phyloP scores from a whole-genome alignment of 345 rosid genomes.

The Eucalyptus erythrocorys region DNA sequence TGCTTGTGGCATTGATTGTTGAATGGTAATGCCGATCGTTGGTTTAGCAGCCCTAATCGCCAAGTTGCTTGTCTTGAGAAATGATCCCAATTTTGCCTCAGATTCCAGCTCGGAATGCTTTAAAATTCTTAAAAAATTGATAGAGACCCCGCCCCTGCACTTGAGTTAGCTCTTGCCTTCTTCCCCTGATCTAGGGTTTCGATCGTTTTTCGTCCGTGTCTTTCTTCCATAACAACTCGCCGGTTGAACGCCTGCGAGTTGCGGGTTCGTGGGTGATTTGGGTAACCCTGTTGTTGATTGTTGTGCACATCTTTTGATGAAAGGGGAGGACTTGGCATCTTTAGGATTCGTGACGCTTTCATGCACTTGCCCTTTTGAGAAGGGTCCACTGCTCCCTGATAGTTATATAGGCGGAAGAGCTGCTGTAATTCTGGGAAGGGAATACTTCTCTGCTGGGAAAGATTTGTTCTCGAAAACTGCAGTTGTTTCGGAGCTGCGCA shows the following conservation, averaged over 20 bases:
- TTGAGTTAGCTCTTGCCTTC: not conserved
- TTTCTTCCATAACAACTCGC: rapidly evolving
- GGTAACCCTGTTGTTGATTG: not conserved
- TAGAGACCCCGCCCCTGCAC: not conserved
- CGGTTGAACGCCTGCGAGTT: not conserved
- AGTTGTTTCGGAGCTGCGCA: not conserved
- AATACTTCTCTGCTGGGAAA: conserved; percentile 39
- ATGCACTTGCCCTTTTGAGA: conserved; percentile 18
- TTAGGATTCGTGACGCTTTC: not conserved
- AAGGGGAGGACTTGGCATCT: not conserved
- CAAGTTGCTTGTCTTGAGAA: not conserved
- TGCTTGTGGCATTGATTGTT: not conserved
- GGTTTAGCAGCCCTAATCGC: not conserved
- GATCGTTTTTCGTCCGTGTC: not conserved
- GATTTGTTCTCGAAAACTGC: conserved; percentile 18
- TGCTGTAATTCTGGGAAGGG: conserved; percentile 25
- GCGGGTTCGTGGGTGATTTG: not conserved
- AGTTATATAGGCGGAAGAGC: conserved; percentile 26
- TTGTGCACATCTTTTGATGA: not conserved
- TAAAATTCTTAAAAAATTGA: not conserved
- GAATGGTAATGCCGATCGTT: not conserved
- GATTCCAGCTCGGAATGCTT: not conserved
- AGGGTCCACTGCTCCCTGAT: conserved; percentile 23
- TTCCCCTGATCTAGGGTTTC: not conserved
- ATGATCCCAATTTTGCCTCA: not conserved